Conservation (phyloP, 148 eudicot species). For the Camellia granthamiana region DNA sequence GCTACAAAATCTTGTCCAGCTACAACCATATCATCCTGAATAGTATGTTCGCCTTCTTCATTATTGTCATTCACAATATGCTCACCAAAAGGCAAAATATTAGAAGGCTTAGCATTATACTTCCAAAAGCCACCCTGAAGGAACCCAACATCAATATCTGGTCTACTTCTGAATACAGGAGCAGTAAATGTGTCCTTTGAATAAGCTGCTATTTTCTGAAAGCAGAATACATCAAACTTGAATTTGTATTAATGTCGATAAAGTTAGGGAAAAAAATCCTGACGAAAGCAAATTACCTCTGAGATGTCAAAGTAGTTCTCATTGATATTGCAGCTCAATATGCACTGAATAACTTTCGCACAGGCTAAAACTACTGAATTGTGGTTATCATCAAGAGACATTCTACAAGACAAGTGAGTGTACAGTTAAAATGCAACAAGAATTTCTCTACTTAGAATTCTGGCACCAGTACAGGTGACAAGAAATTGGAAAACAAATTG, state of each 20-base stretch:
- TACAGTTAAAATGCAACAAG: conserved; percentile 4
- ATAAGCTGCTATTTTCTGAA: conserved; percentile 53
- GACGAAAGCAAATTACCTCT: conserved; percentile 46
- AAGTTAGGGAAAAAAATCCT: background rate
- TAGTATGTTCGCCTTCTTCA: conserved; percentile 73
- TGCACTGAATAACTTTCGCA: conserved; percentile 71
- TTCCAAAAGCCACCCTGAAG: conserved; percentile 96
- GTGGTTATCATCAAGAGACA: conserved; percentile 92
- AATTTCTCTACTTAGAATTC: too few relatives aligned
- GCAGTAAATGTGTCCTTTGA: conserved; percentile 60
- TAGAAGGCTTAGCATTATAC: conserved; percentile 78
- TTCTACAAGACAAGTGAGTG: conserved; percentile 42
- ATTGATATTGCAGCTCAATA: conserved; percentile 65
- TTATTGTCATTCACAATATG: conserved; percentile 31
- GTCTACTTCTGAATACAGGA: conserved; percentile 87
- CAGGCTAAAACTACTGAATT: conserved; percentile 73
- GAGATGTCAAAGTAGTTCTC: conserved; percentile 54
- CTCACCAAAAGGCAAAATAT: conserved; percentile 45
- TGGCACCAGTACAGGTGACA: too few relatives aligned
- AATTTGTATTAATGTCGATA: background rate
- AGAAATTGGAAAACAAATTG: background rate
- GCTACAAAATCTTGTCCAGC: conserved; percentile 89
- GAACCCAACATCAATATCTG: conserved; percentile 68
- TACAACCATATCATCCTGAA: conserved; percentile 78
- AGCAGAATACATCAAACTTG: conserved; percentile 6